Evolutionary conservation across 2,329 filamentous ascomycete genomes (phyloP), one percentile per base, ranked within the genome.

Genomic region (Rutstroemia sp.): DNA sequence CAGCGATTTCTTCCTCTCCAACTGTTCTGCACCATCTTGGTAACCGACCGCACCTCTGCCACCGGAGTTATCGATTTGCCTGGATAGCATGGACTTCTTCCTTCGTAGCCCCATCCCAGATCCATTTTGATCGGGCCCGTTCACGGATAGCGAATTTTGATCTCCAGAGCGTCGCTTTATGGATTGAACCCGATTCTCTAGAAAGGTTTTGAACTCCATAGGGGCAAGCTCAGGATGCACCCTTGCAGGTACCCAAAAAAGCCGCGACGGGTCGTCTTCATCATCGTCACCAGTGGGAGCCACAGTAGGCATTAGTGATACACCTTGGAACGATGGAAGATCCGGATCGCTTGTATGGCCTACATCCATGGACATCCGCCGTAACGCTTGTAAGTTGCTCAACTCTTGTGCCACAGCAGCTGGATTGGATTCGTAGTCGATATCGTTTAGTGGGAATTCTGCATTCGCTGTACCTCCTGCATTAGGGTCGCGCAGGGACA

Each of bases 161-260:
- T 86, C 90, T 23, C 87, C 86, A 1, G 92, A 95, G 65, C 89
- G 83, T 63, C 92, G 80, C 70, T 90, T 86, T 65, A 97, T 95
- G 38, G 89, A 87, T 64, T 96, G 88, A 12, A 96, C 90, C 67
- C 92, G 86, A 61, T 92, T 95, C 67, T 99, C 92, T 2, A 99
- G 80, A 64, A 97, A 99, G 1, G 87, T 92, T 72, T 95, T 96
- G 77, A 97, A 99, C 65, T 96, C 94, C 68, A 88, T 91, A 1
- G 94, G 94, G 2, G 94, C 94, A 49, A 99, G 77, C 72, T 99
- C 94, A 0, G 94, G 94, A 66, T 99, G 94, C 27, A 99, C 80
- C 58, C 91, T 84, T 23, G 94, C 94, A 5, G 94, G 94, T 5
- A 99, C 94, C 94, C 94, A 99, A 63, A 97, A 88, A 58, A 97